Conservation (phyloP, 306 rosid species). For the Cyclanthera cordifolia region DNA sequence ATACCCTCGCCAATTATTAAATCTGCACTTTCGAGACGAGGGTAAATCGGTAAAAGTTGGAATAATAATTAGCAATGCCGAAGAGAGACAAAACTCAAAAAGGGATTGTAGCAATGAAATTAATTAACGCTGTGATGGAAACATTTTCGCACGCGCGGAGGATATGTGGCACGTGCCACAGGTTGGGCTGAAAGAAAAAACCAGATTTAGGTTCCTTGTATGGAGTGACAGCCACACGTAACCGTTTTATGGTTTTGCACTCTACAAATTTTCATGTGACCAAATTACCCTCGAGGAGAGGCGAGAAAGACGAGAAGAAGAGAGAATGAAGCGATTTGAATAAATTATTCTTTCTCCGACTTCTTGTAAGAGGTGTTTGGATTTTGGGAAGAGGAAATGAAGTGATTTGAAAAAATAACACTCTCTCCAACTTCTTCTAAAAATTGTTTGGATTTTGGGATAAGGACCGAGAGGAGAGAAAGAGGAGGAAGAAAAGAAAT, state of each 20-base stretch:
- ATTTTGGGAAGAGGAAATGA: too few relatives aligned
- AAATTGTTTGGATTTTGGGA: too few relatives aligned
- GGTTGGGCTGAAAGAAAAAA: neutral
- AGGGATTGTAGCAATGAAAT: neutral
- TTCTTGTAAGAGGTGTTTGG: too few relatives aligned
- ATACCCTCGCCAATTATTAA: neutral
- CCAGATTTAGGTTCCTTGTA: neutral
- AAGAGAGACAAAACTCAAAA: conserved; percentile 11
- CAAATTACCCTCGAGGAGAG: neutral
- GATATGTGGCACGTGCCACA: conserved; percentile 6
- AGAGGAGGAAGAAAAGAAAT: too few relatives aligned
- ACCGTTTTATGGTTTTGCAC: neutral
- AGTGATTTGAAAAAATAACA: too few relatives aligned
- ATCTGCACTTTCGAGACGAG: neutral
- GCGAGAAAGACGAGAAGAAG: too few relatives aligned
- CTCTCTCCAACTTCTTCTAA: too few relatives aligned
- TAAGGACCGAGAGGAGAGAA: too few relatives aligned
- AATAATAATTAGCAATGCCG: neutral
- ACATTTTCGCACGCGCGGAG: neutral
- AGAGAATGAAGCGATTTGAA: too few relatives aligned
- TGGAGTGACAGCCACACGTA: conserved; percentile 13
- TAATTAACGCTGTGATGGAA: neutral
- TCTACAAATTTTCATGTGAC: neutral
- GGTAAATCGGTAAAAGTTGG: neutral
- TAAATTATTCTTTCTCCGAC: too few relatives aligned